phyloP scores from a whole-genome alignment of 805 yeast genomes.

The Maudiozyma saulgeensis region DNA sequence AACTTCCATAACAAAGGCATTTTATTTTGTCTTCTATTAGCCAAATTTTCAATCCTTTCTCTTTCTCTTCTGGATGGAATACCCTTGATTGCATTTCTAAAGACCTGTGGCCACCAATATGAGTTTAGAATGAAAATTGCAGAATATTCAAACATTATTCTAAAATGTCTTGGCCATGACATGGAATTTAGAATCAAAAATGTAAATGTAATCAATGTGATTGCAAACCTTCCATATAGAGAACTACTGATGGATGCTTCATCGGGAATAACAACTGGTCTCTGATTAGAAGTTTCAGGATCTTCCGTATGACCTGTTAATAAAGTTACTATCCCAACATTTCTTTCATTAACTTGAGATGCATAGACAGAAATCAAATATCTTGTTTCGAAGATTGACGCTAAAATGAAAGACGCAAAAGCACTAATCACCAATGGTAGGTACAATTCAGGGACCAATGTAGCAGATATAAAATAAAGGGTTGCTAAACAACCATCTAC shows the following conservation, averaged over 20 bases:
- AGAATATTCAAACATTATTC: constrained; percentile 50
- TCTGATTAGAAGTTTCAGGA: constrained; percentile 11
- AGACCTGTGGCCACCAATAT: constrained; percentile 83
- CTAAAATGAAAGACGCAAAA: constrained; percentile 56
- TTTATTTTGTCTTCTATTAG: constrained; percentile 29
- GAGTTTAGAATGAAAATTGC: constrained; percentile 49
- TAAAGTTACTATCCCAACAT: constrained; percentile 55
- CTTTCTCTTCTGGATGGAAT: constrained; percentile 19
- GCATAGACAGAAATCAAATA: constrained; percentile 58
- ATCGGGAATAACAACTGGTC: constrained; percentile 33
- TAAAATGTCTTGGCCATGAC: constrained; percentile 51
- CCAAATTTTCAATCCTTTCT: constrained; percentile 7
- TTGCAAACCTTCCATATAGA: constrained; percentile 49
- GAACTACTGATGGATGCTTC: constrained; percentile 49
- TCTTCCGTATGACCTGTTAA: constrained; percentile 41
- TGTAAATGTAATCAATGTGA: constrained; percentile 43
- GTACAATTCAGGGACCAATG: constrained; percentile 46
- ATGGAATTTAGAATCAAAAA: constrained; percentile 48
- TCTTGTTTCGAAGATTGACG: constrained; percentile 66
- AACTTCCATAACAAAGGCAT: constrained; percentile 66
- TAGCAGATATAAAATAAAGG: constrained; percentile 49
- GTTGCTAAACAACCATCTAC: constrained; percentile 65
- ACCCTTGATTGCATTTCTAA: constrained; percentile 44
- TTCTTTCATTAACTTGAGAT: constrained; percentile 65
- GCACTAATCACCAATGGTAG: constrained; percentile 62